These are phyloP conservation scores for Gillenia trifoliata DNA, from an alignment of 306 rosid species.

Conservation along the genomic window DNA sequence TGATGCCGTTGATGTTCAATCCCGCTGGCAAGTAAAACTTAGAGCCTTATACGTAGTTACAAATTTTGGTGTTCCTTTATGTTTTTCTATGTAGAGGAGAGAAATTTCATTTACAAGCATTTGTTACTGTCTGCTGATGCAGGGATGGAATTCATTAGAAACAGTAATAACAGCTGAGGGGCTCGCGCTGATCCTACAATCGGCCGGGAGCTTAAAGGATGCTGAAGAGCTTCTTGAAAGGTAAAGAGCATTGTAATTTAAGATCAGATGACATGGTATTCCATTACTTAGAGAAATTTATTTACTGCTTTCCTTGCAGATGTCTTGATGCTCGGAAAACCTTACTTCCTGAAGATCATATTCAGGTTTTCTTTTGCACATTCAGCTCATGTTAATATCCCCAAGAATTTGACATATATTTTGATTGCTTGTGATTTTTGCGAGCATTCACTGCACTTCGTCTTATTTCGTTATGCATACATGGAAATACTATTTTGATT, in stretches of 20 bases:
- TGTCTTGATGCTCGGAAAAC: conserved; percentile 64
- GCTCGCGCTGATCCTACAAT: conserved; percentile 64
- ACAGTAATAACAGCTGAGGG: conserved; percentile 70
- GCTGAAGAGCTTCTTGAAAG: conserved; percentile 82
- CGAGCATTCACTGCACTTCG: neutral
- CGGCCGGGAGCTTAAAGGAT: conserved; percentile 49
- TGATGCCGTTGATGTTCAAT: neutral
- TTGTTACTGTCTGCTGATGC: conserved; percentile 17
- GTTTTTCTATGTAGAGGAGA: neutral
- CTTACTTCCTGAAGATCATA: conserved; percentile 58
- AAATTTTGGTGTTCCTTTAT: neutral
- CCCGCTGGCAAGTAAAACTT: neutral
- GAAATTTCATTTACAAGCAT: neutral
- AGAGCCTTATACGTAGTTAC: neutral
- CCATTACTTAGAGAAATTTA: neutral
- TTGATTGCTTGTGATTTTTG: neutral
- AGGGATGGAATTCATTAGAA: conserved; percentile 86
- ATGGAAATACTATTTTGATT: neutral
- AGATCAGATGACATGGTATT: neutral
- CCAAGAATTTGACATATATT: neutral
- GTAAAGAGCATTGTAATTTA: conserved; percentile 22
- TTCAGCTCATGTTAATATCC: neutral
- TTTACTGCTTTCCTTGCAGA: conserved; percentile 30
- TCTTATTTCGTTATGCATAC: neutral
- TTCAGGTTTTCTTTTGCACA: conserved; percentile 51